A percentile compares a stretch with the other conserved stretches of the same genome.
Evolutionary conservation across 2,329 filamentous ascomycete species (phyloP).

Genomic region (Hypoxylon sp.): DNA sequence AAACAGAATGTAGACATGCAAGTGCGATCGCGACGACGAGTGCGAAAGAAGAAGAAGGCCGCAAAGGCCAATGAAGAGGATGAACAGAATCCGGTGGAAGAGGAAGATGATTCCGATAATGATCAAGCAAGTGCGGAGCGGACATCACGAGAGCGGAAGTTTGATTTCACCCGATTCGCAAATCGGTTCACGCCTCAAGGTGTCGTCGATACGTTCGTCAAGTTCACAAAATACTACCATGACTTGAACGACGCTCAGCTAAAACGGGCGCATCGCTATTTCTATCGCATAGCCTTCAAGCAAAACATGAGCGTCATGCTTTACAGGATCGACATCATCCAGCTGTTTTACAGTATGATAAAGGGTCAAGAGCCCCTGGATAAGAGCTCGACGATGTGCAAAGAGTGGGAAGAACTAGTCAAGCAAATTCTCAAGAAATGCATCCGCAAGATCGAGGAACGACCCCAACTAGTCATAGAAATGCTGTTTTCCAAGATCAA

Average conservation of each 20-base stretch:
- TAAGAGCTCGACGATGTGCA: conserved; percentile 69
- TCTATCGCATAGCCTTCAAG: conserved; percentile 94
- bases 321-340: conserved; percentile 89
- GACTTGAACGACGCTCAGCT: conserved; percentile 83
- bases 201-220: conserved; percentile 87
- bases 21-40: conserved; percentile 80
- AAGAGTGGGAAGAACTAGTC: conserved; percentile 90
- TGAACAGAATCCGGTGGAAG: conserved; percentile 61
- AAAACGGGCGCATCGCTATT: conserved; percentile 91
- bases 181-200: conserved; percentile 82
- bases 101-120: conserved; percentile 74
- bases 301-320: conserved; percentile 89
- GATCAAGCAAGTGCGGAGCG: conserved; percentile 76
- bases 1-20: conserved; percentile 96
- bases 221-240: conserved; percentile 79
- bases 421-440: conserved; percentile 84
- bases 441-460: conserved; percentile 82
- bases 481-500: conserved; percentile 94
- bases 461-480: conserved; percentile 86
- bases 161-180: conserved; percentile 88
- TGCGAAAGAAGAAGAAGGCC: conserved; percentile 76
- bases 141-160: conserved; percentile 83
- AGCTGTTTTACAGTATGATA: conserved; percentile 88
- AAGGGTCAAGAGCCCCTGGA: conserved; percentile 84
- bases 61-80: conserved; percentile 54